Conservation (phyloP, 306 rosid genomes). For the Elaeagnus macrophylla region DNA sequence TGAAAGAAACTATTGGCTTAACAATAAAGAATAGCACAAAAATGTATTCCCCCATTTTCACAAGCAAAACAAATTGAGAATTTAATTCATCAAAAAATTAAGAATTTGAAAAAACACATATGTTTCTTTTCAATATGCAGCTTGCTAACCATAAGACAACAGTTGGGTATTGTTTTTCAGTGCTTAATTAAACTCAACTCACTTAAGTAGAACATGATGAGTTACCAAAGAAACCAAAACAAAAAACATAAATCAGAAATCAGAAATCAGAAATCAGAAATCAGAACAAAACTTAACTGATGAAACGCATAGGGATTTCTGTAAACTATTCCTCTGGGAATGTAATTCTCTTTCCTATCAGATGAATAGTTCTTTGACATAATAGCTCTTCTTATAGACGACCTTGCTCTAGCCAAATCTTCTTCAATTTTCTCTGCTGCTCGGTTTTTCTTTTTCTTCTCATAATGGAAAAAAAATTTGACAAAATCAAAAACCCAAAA, state of each 20-base stretch:
- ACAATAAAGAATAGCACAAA: too few relatives aligned
- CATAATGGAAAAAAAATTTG: neutral
- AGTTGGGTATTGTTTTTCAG: too few relatives aligned
- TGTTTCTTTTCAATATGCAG: too few relatives aligned
- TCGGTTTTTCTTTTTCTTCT: neutral
- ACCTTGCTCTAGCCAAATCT: conserved; percentile 22
- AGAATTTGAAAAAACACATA: too few relatives aligned
- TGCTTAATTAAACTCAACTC: too few relatives aligned
- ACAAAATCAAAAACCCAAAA: neutral
- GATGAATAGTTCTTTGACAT: conserved; percentile 12
- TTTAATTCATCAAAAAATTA: too few relatives aligned
- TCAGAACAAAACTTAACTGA: conserved; percentile 15
- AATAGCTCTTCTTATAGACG: conserved; percentile 15
- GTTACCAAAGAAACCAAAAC: neutral
- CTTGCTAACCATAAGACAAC: too few relatives aligned
- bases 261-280: neutral
- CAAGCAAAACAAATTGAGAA: too few relatives aligned
- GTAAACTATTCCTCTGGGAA: conserved; percentile 21
- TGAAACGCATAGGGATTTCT: conserved; percentile 22
- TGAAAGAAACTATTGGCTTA: too few relatives aligned
- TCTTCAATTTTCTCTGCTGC: conserved; percentile 13
- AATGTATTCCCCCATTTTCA: too few relatives aligned
- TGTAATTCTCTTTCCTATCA: conserved; percentile 14
- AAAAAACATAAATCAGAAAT: neutral
- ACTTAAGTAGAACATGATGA: too few relatives aligned